phyloP scores from a whole-genome alignment of 2,329 filamentous ascomycete species.

The Periglandula ipomoeae region DNA sequence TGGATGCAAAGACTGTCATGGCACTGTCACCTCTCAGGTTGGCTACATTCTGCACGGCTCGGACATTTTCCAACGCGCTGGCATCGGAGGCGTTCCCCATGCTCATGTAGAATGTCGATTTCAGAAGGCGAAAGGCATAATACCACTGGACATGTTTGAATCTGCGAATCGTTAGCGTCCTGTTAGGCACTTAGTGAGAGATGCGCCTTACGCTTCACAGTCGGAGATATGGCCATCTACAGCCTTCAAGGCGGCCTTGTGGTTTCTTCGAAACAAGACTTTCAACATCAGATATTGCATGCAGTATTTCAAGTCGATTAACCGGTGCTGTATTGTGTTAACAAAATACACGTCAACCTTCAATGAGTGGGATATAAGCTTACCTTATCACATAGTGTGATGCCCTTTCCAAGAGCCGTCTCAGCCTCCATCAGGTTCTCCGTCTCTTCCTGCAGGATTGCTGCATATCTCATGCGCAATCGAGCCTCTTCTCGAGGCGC shows the following conservation, averaged over 20 bases:
- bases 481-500: conserved; percentile 59
- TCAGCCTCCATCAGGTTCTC: conserved; percentile 68
- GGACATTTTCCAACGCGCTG: conserved; percentile 59
- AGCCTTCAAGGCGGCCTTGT: conserved; percentile 63
- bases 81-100: conserved; percentile 50
- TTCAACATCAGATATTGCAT: conserved; percentile 68
- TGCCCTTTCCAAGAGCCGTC: conserved; percentile 61
- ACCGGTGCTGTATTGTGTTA: conserved; percentile 22
- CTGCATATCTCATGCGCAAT: conserved; percentile 62
- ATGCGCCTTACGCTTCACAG: conserved; percentile 47
- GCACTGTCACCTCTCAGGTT: conserved; percentile 51
- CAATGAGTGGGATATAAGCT: conserved; percentile 1
- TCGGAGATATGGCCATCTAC: conserved; percentile 61
- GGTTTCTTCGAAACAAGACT: conserved; percentile 60
- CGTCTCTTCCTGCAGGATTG: conserved; percentile 64
- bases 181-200: not conserved
- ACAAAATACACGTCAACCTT: not conserved
- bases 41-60: conserved; percentile 51
- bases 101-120: conserved; percentile 59
- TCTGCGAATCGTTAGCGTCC: conserved; percentile 19
- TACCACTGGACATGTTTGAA: conserved; percentile 64
- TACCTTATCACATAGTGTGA: conserved; percentile 59
- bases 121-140: conserved; percentile 68
- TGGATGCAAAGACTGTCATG: conserved; percentile 54
- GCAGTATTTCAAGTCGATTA: conserved; percentile 61